Evolutionary conservation across 345 rosid genomes (phyloP), one percentile per base, ranked within the genome.

Genomic region (Toxicodendron radicans): DNA sequence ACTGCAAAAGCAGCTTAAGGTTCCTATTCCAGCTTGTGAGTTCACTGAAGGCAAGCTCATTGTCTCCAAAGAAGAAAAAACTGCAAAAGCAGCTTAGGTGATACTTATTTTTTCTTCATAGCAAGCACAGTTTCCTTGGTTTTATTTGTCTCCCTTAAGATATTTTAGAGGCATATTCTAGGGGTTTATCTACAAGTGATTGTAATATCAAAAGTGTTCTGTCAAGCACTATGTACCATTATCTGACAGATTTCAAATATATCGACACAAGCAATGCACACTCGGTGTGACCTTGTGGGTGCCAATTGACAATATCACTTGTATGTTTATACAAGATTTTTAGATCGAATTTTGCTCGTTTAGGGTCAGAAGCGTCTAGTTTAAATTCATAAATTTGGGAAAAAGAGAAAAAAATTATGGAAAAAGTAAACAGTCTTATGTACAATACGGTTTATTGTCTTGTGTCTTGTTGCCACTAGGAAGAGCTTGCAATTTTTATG

Each of bases 31-130:
- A 38, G 80, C 82, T 66, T 91, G 98, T 75, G 98, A 93, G 75
- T 90, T 95, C 81, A 81, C 87, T 8, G 98, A 95, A 72, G 99
- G 98, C 60, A 85, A 89, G 76, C 88, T 92, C 83, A 71, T 84
- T 82, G 79, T 90, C 71, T 79, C 77, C 27, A 81, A 83, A 38
- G 91, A 77, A 73, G 89, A 86, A 49, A 71, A 79, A 78, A 73
- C 81, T 10, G 11, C 51, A 43, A 73, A 79, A 64, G 64, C 49
- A 51, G 43, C 52, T 27, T 52, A 62, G 79, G 49, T 69, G 63
- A 69, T 54, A 43, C 60, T 53, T 24, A 0, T 46, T 17, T 68
- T 4, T 68, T 54, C 18, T 35, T n/a, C 20, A 38, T 11, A 1
- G 4, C 33, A 69, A 30, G 17, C 49, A 10, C 6, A 30, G 58